phyloP scores from a whole-genome alignment of 75 land plant species.

The Ceratopteris richardii region DNA sequence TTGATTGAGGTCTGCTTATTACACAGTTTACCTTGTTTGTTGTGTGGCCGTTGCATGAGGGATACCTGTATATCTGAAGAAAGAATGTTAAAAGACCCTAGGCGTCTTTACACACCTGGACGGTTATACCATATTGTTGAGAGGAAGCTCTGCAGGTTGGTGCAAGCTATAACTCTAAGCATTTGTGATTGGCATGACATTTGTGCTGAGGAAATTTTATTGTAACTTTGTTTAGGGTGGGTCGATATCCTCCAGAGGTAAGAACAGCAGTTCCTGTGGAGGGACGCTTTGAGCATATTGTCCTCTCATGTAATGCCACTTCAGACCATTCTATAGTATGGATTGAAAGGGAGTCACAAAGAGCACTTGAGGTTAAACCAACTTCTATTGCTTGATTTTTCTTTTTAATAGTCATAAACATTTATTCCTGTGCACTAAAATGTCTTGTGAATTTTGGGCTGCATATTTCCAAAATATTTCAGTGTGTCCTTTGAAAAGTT shows the following conservation, averaged over 20 bases:
- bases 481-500: no score
- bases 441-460: no score
- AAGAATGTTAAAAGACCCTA: conserved; percentile 58
- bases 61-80: conserved; percentile 62
- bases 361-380: conserved; percentile 51
- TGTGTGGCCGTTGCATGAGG: conserved; percentile 54
- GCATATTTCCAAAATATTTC: no score
- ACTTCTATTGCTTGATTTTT: conserved; percentile 8
- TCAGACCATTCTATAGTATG: conserved; percentile 73
- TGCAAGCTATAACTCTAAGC: no score
- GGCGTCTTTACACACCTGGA: conserved; percentile 87
- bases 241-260: conserved; percentile 73
- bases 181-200: neutral
- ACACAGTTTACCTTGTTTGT: conserved; percentile 65
- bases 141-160: conserved; percentile 71
- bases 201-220: neutral
- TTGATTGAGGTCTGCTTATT: neutral
- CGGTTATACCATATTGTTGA: conserved; percentile 91
- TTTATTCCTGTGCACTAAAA: no score
- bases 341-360: conserved; percentile 68
- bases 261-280: conserved; percentile 78
- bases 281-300: conserved; percentile 88
- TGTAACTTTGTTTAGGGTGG: conserved; percentile 27
- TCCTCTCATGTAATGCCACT: conserved; percentile 82
- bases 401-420: neutral